Conservation (phyloP, 352 stramenopile species). For the Phytophthora citricola region DNA sequence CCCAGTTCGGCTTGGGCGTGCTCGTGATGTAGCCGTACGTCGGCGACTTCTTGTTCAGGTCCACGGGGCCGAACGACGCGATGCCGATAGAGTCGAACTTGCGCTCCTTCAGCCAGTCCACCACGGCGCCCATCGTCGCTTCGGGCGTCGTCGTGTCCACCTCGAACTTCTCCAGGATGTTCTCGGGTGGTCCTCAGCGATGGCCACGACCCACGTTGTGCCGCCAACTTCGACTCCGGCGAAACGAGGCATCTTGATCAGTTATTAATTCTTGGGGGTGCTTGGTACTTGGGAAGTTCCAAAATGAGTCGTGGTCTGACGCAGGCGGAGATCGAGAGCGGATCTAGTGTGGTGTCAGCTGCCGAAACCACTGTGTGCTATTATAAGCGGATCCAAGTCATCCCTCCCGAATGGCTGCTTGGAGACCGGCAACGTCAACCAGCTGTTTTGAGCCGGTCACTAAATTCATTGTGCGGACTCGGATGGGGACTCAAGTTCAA, state of each 20-base stretch:
- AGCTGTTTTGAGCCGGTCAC: slow-evolving; percentile 27
- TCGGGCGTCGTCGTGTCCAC: slow-evolving; percentile 89
- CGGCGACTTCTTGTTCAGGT: slow-evolving; percentile 78
- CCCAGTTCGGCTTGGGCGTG: slow-evolving; percentile 95
- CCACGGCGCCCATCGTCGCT: slow-evolving; percentile 82
- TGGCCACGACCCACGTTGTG: slow-evolving; percentile 94
- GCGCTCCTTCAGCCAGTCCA: slow-evolving; percentile 85
- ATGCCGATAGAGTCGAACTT: slow-evolving; percentile 91
- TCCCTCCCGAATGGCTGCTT: slow-evolving; percentile 23
- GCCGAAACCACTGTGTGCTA: neutral
- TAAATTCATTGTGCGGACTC: slow-evolving; percentile 8
- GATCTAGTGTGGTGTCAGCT: slow-evolving; percentile 13
- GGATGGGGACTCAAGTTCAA: slow-evolving; percentile 35
- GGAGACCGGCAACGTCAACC: slow-evolving; percentile 25
- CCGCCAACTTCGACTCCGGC: slow-evolving; percentile 85
- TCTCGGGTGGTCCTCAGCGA: slow-evolving; percentile 87
- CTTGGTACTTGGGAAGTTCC: slow-evolving; percentile 20
- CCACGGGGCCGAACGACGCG: slow-evolving; percentile 94
- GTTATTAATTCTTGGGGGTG: slow-evolving; percentile 6
- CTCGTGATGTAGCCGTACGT: slow-evolving; percentile 96
- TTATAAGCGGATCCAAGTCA: slow-evolving; percentile 1
- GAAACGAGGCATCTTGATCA: slow-evolving; percentile 29
- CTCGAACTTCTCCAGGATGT: slow-evolving; percentile 83
- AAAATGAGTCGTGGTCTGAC: slow-evolving; percentile 10
- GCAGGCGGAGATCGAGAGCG: neutral